A percentile compares a stretch with the other conserved stretches of the same genome.
These are phyloP conservation scores for Berkeleyomyces basicola DNA, from an alignment of 2,329 filamentous ascomycete species.

Conservation along the genomic window DNA sequence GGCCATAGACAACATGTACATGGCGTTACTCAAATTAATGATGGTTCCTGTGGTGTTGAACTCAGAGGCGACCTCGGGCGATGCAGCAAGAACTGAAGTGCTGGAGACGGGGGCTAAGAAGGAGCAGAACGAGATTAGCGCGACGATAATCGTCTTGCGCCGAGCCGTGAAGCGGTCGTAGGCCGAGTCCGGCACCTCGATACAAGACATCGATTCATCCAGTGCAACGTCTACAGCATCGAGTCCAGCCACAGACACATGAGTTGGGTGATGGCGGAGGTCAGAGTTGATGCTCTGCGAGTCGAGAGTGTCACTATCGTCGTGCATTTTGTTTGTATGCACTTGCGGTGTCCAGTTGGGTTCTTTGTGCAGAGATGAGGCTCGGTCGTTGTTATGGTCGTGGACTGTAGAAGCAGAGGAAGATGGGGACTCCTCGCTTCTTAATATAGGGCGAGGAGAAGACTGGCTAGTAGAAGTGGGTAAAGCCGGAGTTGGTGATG, in stretches of 20 bases:
- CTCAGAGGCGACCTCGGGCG: constrained; percentile 53
- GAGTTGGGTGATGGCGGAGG: constrained; percentile 7
- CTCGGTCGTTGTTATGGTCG: not conserved
- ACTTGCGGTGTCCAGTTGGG: not conserved
- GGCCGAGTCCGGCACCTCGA: constrained; percentile 32
- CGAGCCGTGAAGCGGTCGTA: constrained; percentile 47
- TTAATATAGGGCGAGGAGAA: too few relatives aligned
- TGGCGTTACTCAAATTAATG: constrained; percentile 57
- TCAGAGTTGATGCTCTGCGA: constrained; percentile 2
- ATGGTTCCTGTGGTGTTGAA: constrained; percentile 50
- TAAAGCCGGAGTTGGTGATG: not conserved
- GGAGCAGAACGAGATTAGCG: constrained; percentile 54
- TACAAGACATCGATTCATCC: constrained; percentile 7
- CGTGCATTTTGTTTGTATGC: not conserved
- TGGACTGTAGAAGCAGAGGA: constrained; percentile 7
- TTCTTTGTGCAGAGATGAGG: not conserved
- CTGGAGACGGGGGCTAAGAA: constrained; percentile 62
- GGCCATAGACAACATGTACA: constrained; percentile 63
- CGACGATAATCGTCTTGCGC: constrained; percentile 51
- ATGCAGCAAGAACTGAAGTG: constrained; percentile 55
- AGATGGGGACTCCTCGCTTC: not conserved
- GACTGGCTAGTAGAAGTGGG: too few relatives aligned
- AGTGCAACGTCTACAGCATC: constrained; percentile 11
- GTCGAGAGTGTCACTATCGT: not conserved
- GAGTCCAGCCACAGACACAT: constrained; percentile 11